Percentiles rank a stretch among this genome's conserved stretches.
Evolutionary conservation across 805 yeast species (phyloP).

Genomic region (Teunomyces stri): DNA sequence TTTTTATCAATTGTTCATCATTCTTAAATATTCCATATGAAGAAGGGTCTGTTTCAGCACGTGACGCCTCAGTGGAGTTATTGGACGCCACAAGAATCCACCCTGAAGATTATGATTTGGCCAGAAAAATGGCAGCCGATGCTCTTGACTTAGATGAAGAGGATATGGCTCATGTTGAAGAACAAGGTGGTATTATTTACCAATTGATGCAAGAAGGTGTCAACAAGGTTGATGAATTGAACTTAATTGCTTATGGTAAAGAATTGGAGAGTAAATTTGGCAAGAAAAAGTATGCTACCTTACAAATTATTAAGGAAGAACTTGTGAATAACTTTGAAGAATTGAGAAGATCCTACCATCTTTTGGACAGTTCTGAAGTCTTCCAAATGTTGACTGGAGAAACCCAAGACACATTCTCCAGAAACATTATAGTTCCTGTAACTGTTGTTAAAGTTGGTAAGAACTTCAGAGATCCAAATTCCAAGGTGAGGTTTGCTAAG

Average conservation of each 20-base stretch:
- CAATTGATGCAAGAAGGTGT: constrained; percentile 71
- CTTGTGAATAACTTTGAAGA: constrained; percentile 86
- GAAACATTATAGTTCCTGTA: constrained; percentile 75
- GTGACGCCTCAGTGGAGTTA: constrained; percentile 68
- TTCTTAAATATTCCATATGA: constrained; percentile 77
- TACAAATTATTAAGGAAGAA: constrained; percentile 83
- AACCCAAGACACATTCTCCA: constrained; percentile 60
- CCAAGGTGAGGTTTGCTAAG: constrained; percentile 38
- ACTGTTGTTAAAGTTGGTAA: constrained; percentile 66
- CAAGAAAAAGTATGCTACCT: constrained; percentile 71
- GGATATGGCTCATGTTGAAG: constrained; percentile 75
- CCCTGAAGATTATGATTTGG: constrained; percentile 95
- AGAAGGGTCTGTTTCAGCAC: constrained; percentile 46
- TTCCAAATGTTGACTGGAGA: constrained; percentile 92
- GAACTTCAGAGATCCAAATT: constrained; percentile 53
- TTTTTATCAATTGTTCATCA: constrained; percentile 90
- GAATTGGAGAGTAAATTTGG: constrained; percentile 75
- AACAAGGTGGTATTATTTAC: constrained; percentile 77
- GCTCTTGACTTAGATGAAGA: constrained; percentile 96
- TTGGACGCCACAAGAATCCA: constrained; percentile 95
- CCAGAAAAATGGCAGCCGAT: constrained; percentile 96
- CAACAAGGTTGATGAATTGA: constrained; percentile 76
- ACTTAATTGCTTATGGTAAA: constrained; percentile 87
- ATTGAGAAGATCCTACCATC: constrained; percentile 68
- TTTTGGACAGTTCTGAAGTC: constrained; percentile 64